Conservation (phyloP, 495 filamentous ascomycete genomes). For the Aspergillus panamensis region DNA sequence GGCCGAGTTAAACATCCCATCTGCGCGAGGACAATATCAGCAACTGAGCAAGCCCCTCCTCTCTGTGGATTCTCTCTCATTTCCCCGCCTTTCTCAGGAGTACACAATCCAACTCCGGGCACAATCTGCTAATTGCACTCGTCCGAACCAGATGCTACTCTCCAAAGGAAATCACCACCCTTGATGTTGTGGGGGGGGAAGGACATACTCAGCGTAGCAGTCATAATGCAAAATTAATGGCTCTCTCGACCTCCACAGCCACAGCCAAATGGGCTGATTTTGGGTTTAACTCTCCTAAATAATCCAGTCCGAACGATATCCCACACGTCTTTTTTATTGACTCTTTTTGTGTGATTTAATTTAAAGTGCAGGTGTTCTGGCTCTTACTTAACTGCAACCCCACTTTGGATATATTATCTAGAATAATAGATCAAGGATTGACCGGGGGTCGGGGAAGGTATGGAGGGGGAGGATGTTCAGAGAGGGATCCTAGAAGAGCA, state of each 20-base stretch:
- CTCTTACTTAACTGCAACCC: neutral
- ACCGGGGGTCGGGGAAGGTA: neutral
- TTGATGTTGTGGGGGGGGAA: slow-evolving; percentile 21
- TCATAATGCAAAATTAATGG: slow-evolving; percentile 41
- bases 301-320: slow-evolving; percentile 13
- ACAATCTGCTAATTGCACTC: slow-evolving; percentile 10
- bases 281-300: slow-evolving; percentile 8
- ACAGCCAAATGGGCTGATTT: slow-evolving; percentile 24
- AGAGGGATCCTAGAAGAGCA: slow-evolving; percentile 8
- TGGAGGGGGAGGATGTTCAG: slow-evolving; percentile 6
- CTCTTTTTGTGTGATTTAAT: neutral
- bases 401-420: slow-evolving; percentile 13
- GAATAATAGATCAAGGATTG: neutral
- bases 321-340: neutral
- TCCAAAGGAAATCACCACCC: slow-evolving; percentile 23
- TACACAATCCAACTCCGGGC: slow-evolving; percentile 15
- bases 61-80: slow-evolving; percentile 5
- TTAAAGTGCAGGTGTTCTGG: neutral
- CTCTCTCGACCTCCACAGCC: slow-evolving; percentile 33
- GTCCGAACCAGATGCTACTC: slow-evolving; percentile 14
- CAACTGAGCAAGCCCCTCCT: slow-evolving; percentile 34
- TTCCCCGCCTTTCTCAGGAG: slow-evolving; percentile 3
- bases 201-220: slow-evolving; percentile 50
- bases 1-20: slow-evolving; percentile 54
- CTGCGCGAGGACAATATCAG: slow-evolving; percentile 43